Evolutionary conservation across 2,329 filamentous ascomycete genomes (phyloP).

Genomic region (Ceratocystis cubensis): DNA sequence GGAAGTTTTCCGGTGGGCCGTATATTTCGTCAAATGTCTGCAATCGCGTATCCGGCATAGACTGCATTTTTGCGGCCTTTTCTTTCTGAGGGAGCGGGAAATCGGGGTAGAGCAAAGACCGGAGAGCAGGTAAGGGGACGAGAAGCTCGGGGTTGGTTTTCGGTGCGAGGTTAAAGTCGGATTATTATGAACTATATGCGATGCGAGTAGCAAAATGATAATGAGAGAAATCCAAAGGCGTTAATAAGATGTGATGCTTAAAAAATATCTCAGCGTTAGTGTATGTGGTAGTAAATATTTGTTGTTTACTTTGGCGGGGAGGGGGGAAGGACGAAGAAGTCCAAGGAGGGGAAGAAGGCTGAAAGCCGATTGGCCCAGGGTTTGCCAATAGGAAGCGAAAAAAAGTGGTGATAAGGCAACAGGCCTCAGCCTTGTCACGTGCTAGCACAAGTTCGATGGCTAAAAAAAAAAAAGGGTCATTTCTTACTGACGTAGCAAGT

Average conservation of each 20-base stretch:
- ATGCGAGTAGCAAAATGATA: not conserved
- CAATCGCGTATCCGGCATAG: constrained; percentile 61
- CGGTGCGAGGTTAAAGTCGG: too few species aligned
- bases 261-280: not conserved
- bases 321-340: not conserved
- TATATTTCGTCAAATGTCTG: constrained; percentile 99
- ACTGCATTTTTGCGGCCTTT: constrained; percentile 43
- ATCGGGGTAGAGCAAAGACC: constrained; percentile 18
- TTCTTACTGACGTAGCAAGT: not conserved
- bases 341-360: constrained; percentile 2
- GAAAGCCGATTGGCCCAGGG: constrained; percentile 3
- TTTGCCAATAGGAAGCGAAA: not conserved
- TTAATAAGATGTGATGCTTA: not conserved
- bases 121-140: not conserved
- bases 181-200: not conserved
- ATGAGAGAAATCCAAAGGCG: not conserved
- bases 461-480: not conserved
- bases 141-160: too few species aligned
- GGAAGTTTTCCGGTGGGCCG: constrained; percentile 93
- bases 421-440: not conserved
- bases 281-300: not conserved
- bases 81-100: too few species aligned
- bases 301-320: not conserved
- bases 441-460: not conserved
- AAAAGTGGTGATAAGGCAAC: constrained; percentile 4